These are phyloP conservation scores for Colletotrichum sp. DNA, from an alignment of 2,329 filamentous ascomycete species.

Conservation along the genomic window DNA sequence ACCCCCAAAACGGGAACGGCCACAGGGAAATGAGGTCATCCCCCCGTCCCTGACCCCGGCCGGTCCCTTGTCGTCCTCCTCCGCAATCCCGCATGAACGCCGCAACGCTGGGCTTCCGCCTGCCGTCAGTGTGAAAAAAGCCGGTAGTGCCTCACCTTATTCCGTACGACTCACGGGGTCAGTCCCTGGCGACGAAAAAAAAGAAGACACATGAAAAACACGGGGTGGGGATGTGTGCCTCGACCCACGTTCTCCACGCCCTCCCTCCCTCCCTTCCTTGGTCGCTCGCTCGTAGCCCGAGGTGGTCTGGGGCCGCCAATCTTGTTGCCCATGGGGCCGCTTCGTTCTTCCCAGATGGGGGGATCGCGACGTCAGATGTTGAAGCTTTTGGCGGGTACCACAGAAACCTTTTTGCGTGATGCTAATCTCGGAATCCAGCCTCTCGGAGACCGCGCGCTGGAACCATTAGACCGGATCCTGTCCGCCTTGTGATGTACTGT, in stretches of 20 bases:
- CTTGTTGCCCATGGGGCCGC: not conserved
- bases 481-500: not conserved
- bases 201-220: not conserved
- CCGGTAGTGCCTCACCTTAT: not conserved
- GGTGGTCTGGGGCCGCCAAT: not conserved
- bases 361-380: not conserved
- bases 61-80: not conserved
- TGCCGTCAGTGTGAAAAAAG: not conserved
- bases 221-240: not conserved
- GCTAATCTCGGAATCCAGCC: not conserved
- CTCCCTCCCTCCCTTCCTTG: not conserved
- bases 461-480: not conserved
- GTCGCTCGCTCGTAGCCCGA: not conserved
- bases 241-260: not conserved
- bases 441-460: not conserved
- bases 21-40: conserved; percentile 10
- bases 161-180: not conserved
- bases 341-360: not conserved
- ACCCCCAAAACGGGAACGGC: not conserved
- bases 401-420: not conserved
- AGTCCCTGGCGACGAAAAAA: not conserved
- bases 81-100: conserved; percentile 20
- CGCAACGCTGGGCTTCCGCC: not conserved
- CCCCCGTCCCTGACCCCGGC: conserved; percentile 9
- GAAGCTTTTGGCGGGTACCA: not conserved